Base-by-base conservation (phyloP, 2,329 filamentous ascomycete genomes). In the Sporothrix pallida region DNA sequence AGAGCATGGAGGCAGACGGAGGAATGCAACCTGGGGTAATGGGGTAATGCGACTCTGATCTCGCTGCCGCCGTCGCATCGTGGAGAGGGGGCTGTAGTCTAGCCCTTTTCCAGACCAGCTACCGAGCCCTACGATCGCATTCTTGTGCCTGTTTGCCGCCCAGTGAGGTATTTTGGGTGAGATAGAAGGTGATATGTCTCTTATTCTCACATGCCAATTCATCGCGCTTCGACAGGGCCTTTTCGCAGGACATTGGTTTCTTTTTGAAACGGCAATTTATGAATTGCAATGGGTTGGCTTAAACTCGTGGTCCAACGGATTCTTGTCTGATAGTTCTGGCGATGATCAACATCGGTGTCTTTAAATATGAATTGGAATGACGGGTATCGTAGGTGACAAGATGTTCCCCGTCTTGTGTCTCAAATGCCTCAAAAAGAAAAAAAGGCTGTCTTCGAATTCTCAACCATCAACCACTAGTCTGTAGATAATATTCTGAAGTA, bases 1-100 rank as follows among this genome's bases (percentile, higher is more conserved):
- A 5, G 63, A 17, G 31, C 31, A 37, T 37, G 31, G 4, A 37
- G 31, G 23, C 23, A 37, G 31, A 31, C 50, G 63, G 63, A 23
- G 62, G 20, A 65, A 67, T 67, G 63, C 63, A 67, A 67, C 44
- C 37, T 46, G 37, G 60, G 37, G 37, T 46, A 63, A 46, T 46
- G 37, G 60, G 37, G 37, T 46, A 63, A 46, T 63, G 60, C 60
- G 23, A 63, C 63, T 23, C 42, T 12, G 15, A 60, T 60, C 6
- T 15, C 17, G 15, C 9, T 37, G 60, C 60, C 42, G 60, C 37
- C 17, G 60, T 65, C 23, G 31, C n/a, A 65, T 46, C 42, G 10
- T 46, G n/a, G 42, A 13, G 60, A 65, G 60, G 60, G 37, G 37
- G 1, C 10, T 23, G 10, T 23, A 46, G 37, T 65, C 60, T 60